Evolutionary conservation across 2,329 filamentous ascomycete species (phyloP).

Genomic region (Colletotrichum caudatum): DNA sequence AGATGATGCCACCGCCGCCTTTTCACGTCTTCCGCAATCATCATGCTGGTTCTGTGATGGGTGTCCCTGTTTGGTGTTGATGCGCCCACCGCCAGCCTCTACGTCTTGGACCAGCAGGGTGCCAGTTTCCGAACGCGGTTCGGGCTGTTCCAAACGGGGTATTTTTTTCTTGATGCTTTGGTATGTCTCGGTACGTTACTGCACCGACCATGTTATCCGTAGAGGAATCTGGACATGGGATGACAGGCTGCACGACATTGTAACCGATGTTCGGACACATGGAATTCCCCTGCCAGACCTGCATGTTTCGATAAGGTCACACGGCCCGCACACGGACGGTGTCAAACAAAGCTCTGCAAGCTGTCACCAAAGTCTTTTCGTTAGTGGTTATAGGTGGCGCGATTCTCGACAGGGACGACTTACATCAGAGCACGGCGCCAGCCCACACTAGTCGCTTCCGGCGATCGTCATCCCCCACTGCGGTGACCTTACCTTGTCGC

Average conservation of each 20-base stretch:
- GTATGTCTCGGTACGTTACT: background rate
- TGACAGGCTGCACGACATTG: conserved; percentile 31
- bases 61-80: conserved; percentile 30
- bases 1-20: conserved; percentile 15
- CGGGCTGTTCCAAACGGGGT: background rate
- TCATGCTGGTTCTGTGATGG: conserved; percentile 26
- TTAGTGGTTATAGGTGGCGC: conserved; percentile 8
- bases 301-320: conserved; percentile 21
- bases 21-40: conserved; percentile 19
- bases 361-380: conserved; percentile 21
- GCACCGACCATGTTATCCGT: background rate
- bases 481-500: conserved; percentile 26
- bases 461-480: conserved; percentile 37
- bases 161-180: background rate
- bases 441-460: conserved; percentile 28
- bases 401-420: background rate
- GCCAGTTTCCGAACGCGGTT: conserved; percentile 18
- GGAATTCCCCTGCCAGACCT: conserved; percentile 25
- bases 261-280: conserved; percentile 22
- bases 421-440: conserved; percentile 21
- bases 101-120: conserved; percentile 12
- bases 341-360: conserved; percentile 17
- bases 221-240: conserved; percentile 16
- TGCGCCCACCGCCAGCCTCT: conserved; percentile 23
- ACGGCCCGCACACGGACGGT: conserved; percentile 6